A percentile compares a stretch with the other conserved stretches of the same genome.
These are phyloP conservation scores for Cercophora newfieldiana DNA, from an alignment of 495 filamentous ascomycete species.

Conservation along the genomic window DNA sequence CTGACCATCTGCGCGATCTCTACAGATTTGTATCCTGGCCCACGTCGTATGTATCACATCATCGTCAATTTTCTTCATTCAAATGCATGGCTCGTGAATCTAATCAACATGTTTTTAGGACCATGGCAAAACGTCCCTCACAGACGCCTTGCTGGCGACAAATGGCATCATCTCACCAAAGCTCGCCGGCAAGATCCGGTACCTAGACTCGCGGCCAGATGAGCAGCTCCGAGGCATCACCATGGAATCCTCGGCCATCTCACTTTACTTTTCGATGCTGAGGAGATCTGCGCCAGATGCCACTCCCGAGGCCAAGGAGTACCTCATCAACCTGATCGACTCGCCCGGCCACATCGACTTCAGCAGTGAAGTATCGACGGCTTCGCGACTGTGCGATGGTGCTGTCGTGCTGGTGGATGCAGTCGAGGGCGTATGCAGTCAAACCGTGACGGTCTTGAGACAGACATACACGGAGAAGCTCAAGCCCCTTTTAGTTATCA, in stretches of 20 bases:
- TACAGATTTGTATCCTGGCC: conserved; percentile 94
- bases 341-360: conserved; percentile 99
- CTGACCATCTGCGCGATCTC: conserved; percentile 40
- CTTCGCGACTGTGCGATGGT: conserved; percentile 91
- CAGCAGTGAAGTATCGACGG: conserved; percentile 95
- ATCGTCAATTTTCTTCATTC: neutral
- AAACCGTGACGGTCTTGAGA: conserved; percentile 94
- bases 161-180: conserved; percentile 99
- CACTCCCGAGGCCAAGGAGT: conserved; percentile 73
- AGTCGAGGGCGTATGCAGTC: conserved; percentile 96
- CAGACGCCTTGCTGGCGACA: conserved; percentile 93
- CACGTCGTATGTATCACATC: conserved; percentile 60
- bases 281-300: conserved; percentile 65
- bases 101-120: conserved; percentile 54
- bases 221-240: conserved; percentile 97
- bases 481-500: conserved; percentile 91
- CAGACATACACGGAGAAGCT: conserved; percentile 96
- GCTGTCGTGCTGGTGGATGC: conserved; percentile 96
- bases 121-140: conserved; percentile 97
- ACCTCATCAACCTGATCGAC: conserved; percentile 96
- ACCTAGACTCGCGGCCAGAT: conserved; percentile 93
- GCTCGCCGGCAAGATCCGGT: conserved; percentile 95
- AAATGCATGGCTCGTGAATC: too few species aligned
- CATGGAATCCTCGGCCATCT: conserved; percentile 99
- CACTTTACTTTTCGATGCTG: conserved; percentile 90